These are phyloP conservation scores for Lippia alba DNA, from an alignment of 305 asterid genomes.

Conservation along the genomic window DNA sequence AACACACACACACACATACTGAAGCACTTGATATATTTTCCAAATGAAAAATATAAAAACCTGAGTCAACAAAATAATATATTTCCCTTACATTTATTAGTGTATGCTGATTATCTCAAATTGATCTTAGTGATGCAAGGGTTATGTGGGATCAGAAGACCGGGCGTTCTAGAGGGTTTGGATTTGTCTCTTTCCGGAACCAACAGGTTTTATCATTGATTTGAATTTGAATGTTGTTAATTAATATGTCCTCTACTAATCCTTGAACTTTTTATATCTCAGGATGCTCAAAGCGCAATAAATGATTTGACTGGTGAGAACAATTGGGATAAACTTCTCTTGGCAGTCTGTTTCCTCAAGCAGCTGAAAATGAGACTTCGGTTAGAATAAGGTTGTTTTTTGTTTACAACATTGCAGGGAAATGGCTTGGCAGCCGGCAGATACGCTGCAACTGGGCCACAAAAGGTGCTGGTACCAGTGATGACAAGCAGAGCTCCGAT, in stretches of 20 bases:
- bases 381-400: slow-evolving; percentile 26
- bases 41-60: background rate
- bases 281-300: slow-evolving; percentile 94
- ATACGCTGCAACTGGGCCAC: slow-evolving; percentile 98
- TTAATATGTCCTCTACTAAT: background rate
- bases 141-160: slow-evolving; percentile 98
- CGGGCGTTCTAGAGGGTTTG: slow-evolving; percentile 94
- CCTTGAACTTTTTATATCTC: slow-evolving; percentile 23
- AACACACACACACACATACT: too few relatives aligned
- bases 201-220: slow-evolving; percentile 63
- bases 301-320: slow-evolving; percentile 87
- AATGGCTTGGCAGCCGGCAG: slow-evolving; percentile 97
- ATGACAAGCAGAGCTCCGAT: slow-evolving; percentile 80
- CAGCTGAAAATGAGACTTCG: background rate
- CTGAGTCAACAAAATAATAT: too few relatives aligned
- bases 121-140: slow-evolving; percentile 80
- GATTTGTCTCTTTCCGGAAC: slow-evolving; percentile 90
- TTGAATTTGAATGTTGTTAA: slow-evolving; percentile 24
- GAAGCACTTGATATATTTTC: background rate
- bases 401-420: slow-evolving; percentile 51
- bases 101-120: slow-evolving; percentile 29
- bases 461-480: slow-evolving; percentile 81
- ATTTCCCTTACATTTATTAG: background rate
- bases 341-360: background rate
- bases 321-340: slow-evolving; percentile 19